Evolutionary conservation across 1,284 basidiomycete species (phyloP).

Genomic region (Fistulinella staudtii): DNA sequence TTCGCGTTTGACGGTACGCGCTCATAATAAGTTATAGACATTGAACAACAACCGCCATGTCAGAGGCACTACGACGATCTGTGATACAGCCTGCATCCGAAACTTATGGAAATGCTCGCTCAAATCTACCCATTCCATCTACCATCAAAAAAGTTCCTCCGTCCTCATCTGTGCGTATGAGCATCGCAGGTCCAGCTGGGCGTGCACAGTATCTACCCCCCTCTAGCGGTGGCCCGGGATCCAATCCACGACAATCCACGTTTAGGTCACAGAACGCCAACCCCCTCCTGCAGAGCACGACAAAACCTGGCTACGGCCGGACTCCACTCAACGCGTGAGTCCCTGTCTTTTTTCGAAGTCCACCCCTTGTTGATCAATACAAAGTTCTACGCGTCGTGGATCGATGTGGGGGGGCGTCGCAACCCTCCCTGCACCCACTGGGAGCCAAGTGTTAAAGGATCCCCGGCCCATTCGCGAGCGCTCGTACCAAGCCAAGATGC

Average conservation of each 20-base stretch:
- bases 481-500: constrained; percentile 68
- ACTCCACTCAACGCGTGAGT: constrained; percentile 73
- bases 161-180: constrained; percentile 50
- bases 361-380: constrained; percentile 8
- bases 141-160: constrained; percentile 58
- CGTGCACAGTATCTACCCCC: constrained; percentile 52
- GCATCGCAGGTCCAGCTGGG: constrained; percentile 61
- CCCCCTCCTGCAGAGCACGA: constrained; percentile 63
- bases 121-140: constrained; percentile 54
- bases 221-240: constrained; percentile 35
- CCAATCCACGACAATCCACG: constrained; percentile 63
- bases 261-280: constrained; percentile 65
- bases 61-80: constrained; percentile 36
- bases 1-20: not conserved
- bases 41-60: too few species aligned
- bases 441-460: constrained; percentile 59
- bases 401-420: constrained; percentile 59
- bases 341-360: constrained; percentile 5
- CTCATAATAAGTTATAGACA: not conserved
- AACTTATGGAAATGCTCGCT: constrained; percentile 52
- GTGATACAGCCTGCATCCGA: constrained; percentile 58
- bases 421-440: constrained; percentile 42
- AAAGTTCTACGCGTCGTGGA: constrained; percentile 59
- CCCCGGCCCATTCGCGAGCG: constrained; percentile 70
- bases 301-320: constrained; percentile 62